Evolutionary conservation across 2,329 filamentous ascomycete species (phyloP).

Genomic region (Phoma sp.): DNA sequence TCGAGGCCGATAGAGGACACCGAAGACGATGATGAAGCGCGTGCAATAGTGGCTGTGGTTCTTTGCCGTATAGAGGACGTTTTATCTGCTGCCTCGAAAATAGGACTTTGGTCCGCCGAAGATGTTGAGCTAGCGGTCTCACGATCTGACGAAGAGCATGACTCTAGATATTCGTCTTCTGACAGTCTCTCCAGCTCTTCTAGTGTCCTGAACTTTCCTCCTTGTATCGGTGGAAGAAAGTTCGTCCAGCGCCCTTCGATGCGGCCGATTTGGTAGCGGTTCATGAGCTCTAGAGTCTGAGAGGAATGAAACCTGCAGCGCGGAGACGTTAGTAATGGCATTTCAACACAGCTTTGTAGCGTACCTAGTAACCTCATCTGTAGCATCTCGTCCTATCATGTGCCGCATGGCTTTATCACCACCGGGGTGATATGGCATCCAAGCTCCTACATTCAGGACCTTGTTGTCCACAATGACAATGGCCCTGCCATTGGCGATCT

Average conservation of each 20-base stretch:
- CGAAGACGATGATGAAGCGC: constrained; percentile 65
- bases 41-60: constrained; percentile 41
- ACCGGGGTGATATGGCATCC: constrained; percentile 89
- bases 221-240: constrained; percentile 90
- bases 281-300: constrained; percentile 78
- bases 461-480: constrained; percentile 82
- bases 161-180: constrained; percentile 42
- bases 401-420: constrained; percentile 90
- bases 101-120: constrained; percentile 64
- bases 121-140: constrained; percentile 46
- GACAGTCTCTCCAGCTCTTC: constrained; percentile 45
- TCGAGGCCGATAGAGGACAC: constrained; percentile 59
- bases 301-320: constrained; percentile 75
- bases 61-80: constrained; percentile 45
- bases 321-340: constrained; percentile 10
- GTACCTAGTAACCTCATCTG: constrained; percentile 90
- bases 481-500: constrained; percentile 81
- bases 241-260: constrained; percentile 85
- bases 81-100: constrained; percentile 62
- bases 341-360: constrained; percentile 40
- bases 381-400: constrained; percentile 92
- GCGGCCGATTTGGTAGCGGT: constrained; percentile 80
- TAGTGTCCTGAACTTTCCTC: constrained; percentile 73
- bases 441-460: constrained; percentile 87
- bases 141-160: constrained; percentile 31